A percentile compares a stretch with the other conserved stretches of the same genome.
These are phyloP conservation scores for Mycogone perniciosa DNA, from an alignment of 2,329 filamentous ascomycete genomes.

Conservation along the genomic window DNA sequence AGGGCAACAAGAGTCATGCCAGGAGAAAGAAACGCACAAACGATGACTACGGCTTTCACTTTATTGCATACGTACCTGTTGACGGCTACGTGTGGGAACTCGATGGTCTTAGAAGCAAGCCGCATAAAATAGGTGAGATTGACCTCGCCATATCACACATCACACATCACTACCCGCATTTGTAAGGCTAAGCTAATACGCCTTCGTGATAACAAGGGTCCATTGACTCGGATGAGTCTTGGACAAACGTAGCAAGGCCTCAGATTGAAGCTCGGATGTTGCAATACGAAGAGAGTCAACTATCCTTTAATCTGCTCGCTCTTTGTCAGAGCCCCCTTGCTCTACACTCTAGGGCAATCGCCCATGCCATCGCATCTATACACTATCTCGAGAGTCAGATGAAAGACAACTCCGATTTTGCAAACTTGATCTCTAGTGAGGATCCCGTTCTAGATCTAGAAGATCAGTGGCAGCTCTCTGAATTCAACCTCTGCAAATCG, in stretches of 20 bases:
- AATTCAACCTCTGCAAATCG: constrained; percentile 23
- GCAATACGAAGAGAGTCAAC: constrained; percentile 55
- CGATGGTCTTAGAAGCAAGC: constrained; percentile 72
- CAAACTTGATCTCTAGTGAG: constrained; percentile 18
- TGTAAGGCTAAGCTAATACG: not conserved
- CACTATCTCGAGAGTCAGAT: constrained; percentile 30
- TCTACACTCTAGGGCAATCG: constrained; percentile 41
- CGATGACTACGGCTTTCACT: constrained; percentile 69
- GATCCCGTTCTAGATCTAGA: constrained; percentile 18
- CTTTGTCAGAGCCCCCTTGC: constrained; percentile 61
- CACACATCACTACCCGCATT: not conserved
- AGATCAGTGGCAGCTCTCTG: constrained; percentile 21
- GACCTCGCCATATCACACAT: not conserved
- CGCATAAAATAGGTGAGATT: constrained; percentile 36
- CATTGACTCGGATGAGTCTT: constrained; percentile 38
- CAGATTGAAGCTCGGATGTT: constrained; percentile 63
- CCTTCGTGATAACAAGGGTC: constrained; percentile 8
- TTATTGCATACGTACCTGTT: constrained; percentile 79
- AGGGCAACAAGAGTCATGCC: constrained; percentile 27
- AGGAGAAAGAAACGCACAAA: constrained; percentile 35
- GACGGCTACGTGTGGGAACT: constrained; percentile 77
- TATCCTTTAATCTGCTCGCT: constrained; percentile 73
- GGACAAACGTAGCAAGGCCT: constrained; percentile 59
- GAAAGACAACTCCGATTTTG: constrained; percentile 16
- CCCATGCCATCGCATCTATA: constrained; percentile 35